Evolutionary conservation across 495 filamentous ascomycete species (phyloP).

Genomic region (Talaromyces proteolyticus): DNA sequence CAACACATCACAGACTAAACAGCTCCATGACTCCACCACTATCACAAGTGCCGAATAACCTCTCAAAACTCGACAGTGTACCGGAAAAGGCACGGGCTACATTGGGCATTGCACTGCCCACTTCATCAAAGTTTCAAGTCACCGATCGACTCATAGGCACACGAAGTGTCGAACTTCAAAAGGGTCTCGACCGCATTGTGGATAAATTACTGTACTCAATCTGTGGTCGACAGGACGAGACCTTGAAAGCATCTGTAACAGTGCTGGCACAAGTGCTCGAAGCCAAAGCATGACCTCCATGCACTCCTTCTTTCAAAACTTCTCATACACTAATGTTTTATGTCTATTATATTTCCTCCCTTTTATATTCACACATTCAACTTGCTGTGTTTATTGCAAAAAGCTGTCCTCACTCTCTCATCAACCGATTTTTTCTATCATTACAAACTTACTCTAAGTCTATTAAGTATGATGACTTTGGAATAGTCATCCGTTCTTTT

Average conservation of each 20-base stretch:
- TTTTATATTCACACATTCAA: background rate
- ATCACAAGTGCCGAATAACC: slow-evolving; percentile 8
- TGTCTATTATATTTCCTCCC: background rate
- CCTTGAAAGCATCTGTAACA: slow-evolving; percentile 33
- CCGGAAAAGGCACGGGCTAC: slow-evolving; percentile 31
- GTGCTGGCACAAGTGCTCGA: slow-evolving; percentile 36
- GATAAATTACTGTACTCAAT: slow-evolving; percentile 36
- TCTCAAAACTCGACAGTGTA: slow-evolving; percentile 26
- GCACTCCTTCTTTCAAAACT: background rate
- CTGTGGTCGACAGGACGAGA: slow-evolving; percentile 28
- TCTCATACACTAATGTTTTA: background rate
- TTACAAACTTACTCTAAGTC: background rate
- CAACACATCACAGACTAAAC: slow-evolving; percentile 14
- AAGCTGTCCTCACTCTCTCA: too few species aligned
- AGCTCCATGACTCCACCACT: background rate
- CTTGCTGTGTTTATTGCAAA: too few species aligned
- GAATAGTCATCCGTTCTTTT: slow-evolving; percentile 1
- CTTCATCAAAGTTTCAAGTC: slow-evolving; percentile 18
- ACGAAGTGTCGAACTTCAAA: slow-evolving; percentile 25
- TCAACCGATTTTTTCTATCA: too few species aligned
- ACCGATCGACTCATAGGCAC: slow-evolving; percentile 26
- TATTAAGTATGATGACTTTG: background rate
- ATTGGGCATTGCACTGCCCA: slow-evolving; percentile 25
- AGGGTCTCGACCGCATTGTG: slow-evolving; percentile 32
- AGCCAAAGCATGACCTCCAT: slow-evolving; percentile 8